Evolutionary conservation across 345 rosid genomes (phyloP).

Genomic region (Eucalyptus globulus): DNA sequence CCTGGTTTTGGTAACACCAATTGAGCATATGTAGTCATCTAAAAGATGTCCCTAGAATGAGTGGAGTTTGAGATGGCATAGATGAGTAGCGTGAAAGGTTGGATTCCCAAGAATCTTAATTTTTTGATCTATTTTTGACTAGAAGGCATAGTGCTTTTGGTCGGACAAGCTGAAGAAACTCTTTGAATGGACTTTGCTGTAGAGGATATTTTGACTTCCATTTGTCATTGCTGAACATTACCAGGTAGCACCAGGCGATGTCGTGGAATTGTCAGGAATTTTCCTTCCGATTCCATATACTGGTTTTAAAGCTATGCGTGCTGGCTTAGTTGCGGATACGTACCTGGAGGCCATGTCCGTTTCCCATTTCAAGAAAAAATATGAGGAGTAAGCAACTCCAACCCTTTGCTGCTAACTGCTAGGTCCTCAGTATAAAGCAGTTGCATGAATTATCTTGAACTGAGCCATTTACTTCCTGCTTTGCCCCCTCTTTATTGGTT

Average conservation of each 20-base stretch:
- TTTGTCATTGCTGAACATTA: not conserved
- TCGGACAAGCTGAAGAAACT: not conserved
- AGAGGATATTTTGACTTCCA: not conserved
- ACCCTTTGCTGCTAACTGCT: not conserved
- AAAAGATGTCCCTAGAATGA: not conserved
- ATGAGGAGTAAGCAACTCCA: conserved; percentile 67
- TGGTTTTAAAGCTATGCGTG: conserved; percentile 93
- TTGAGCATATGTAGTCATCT: not conserved
- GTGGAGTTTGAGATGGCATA: not conserved
- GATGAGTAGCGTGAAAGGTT: not conserved
- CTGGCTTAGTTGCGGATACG: conserved; percentile 98
- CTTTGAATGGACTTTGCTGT: not conserved
- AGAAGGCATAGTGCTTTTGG: not conserved
- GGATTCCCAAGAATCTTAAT: not conserved
- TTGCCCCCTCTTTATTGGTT: not conserved
- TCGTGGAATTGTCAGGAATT: conserved; percentile 93
- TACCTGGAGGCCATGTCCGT: conserved; percentile 90
- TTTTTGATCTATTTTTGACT: not conserved
- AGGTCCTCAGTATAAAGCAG: not conserved
- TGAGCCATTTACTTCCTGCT: not conserved
- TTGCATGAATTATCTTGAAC: not conserved
- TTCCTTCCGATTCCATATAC: conserved; percentile 95
- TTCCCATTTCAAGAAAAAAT: conserved; percentile 89
- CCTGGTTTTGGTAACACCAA: not conserved
- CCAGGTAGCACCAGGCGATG: conserved; percentile 95